Evolutionary conservation across 148 eudicot species (phyloP).

Genomic region (Tetragonia tetragonoides): DNA sequence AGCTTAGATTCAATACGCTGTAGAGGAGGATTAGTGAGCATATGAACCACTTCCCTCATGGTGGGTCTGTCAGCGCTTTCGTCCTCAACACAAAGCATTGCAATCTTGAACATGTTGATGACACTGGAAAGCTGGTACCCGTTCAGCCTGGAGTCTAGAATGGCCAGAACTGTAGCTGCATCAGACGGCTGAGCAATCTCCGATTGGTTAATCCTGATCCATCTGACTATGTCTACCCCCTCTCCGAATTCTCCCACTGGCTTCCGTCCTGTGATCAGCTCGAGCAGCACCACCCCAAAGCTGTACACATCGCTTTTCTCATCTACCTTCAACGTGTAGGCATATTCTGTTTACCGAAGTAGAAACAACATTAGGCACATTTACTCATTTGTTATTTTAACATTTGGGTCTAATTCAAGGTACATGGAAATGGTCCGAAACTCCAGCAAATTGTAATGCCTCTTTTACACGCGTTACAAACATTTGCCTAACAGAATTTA

Average conservation of each 20-base stretch:
- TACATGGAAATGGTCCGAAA: not conserved
- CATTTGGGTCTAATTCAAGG: not conserved
- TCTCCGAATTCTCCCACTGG: constrained; percentile 96
- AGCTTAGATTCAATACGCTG: constrained; percentile 15
- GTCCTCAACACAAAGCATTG: constrained; percentile 85
- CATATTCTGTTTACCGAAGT: constrained; percentile 54
- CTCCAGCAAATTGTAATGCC: too few relatives aligned
- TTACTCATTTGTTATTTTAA: not conserved
- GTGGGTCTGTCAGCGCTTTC: constrained; percentile 74
- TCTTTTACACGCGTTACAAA: too few relatives aligned
- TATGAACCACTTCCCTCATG: constrained; percentile 89
- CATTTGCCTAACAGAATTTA: too few relatives aligned
- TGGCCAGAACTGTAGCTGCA: constrained; percentile 71
- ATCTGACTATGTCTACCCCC: constrained; percentile 93
- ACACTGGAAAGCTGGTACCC: constrained; percentile 57
- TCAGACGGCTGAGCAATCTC: constrained; percentile 67
- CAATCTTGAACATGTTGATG: constrained; percentile 75
- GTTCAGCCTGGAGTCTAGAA: constrained; percentile 69
- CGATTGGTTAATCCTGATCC: constrained; percentile 62
- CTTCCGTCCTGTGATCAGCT: constrained; percentile 71
- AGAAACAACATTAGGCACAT: not conserved
- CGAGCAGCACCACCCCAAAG: constrained; percentile 87
- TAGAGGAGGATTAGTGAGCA: constrained; percentile 73
- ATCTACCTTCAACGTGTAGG: constrained; percentile 86
- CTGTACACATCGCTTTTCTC: constrained; percentile 97